Percentiles rank a stretch among this genome's conserved stretches.
phyloP scores from a whole-genome alignment of 2,329 filamentous ascomycete genomes.

The Emmonsiellopsis sp. region DNA sequence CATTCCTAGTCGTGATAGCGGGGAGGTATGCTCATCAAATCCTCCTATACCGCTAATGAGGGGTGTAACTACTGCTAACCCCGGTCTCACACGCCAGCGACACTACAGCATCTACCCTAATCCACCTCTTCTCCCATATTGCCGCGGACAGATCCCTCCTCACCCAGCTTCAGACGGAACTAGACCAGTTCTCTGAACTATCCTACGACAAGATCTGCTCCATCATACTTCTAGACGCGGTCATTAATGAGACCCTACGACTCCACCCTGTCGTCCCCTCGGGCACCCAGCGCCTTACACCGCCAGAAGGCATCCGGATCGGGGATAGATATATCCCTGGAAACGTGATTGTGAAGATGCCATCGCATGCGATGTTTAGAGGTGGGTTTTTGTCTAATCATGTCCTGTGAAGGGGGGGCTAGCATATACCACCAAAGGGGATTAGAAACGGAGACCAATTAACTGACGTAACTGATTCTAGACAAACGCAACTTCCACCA shows the following conservation, averaged over 20 bases:
- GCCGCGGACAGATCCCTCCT: neutral
- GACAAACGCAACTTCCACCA: neutral
- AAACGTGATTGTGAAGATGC: constrained; percentile 15
- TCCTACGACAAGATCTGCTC: neutral
- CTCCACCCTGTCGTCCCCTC: constrained; percentile 32
- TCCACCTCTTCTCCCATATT: neutral
- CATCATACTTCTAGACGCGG: constrained; percentile 11
- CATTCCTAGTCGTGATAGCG: constrained; percentile 20
- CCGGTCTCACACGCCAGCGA: neutral
- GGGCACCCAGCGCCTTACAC: constrained; percentile 27
- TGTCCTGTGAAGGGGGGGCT: neutral
- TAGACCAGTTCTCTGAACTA: neutral
- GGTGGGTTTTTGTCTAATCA: constrained; percentile 12
- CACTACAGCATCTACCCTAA: neutral
- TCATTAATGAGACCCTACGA: constrained; percentile 37
- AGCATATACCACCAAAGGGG: neutral
- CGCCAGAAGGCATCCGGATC: constrained; percentile 18
- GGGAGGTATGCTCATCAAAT: constrained; percentile 11
- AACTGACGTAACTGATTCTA: neutral
- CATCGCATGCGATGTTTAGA: constrained; percentile 16
- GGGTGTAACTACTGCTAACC: neutral
- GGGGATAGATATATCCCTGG: constrained; percentile 12
- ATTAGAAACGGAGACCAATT: neutral
- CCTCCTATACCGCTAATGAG: neutral
- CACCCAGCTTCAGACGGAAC: neutral